A percentile compares a stretch with the other conserved stretches of the same genome.
Conservation (phyloP, 805 yeast species). For the Zygosaccharomyces kombuchaensis region DNA sequence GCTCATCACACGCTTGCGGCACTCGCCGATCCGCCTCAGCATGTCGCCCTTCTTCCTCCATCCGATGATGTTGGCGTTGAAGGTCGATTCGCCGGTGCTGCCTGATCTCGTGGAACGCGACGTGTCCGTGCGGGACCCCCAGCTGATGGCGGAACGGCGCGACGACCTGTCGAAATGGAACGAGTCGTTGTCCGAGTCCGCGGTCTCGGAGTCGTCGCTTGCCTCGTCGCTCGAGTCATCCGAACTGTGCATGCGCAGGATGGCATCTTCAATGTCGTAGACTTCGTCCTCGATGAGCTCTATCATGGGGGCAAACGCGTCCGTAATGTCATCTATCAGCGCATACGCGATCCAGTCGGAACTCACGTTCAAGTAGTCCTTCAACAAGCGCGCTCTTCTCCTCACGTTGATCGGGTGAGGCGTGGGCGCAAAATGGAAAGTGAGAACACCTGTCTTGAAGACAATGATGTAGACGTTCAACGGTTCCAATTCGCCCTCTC, state of each 20-base stretch:
- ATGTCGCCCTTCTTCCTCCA: slow-evolving; percentile 95
- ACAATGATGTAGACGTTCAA: slow-evolving; percentile 90
- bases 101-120: slow-evolving; percentile 25
- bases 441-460: slow-evolving; percentile 83
- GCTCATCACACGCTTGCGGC: slow-evolving; percentile 92
- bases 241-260: slow-evolving; percentile 78
- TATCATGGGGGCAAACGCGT: slow-evolving; percentile 95
- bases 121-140: slow-evolving; percentile 16
- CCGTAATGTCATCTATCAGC: slow-evolving; percentile 92
- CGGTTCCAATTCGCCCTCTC: slow-evolving; percentile 67
- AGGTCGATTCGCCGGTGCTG: slow-evolving; percentile 35
- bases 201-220: slow-evolving; percentile 35
- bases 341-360: slow-evolving; percentile 98
- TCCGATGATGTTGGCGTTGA: slow-evolving; percentile 46
- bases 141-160: slow-evolving; percentile 18
- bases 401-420: slow-evolving; percentile 96
- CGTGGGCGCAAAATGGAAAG: slow-evolving; percentile 91
- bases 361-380: slow-evolving; percentile 83
- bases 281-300: slow-evolving; percentile 93
- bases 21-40: slow-evolving; percentile 91
- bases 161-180: slow-evolving; percentile 15
- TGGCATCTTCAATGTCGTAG: slow-evolving; percentile 88
- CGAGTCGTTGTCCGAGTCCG: slow-evolving; percentile 18
- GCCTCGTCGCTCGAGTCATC: slow-evolving; percentile 39
- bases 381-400: slow-evolving; percentile 79